Percentiles rank a stretch among this genome's conserved stretches.
These are phyloP conservation scores for Paramecium caudatum DNA, from an alignment of 73 alveolate genomes.

Conservation along the genomic window DNA sequence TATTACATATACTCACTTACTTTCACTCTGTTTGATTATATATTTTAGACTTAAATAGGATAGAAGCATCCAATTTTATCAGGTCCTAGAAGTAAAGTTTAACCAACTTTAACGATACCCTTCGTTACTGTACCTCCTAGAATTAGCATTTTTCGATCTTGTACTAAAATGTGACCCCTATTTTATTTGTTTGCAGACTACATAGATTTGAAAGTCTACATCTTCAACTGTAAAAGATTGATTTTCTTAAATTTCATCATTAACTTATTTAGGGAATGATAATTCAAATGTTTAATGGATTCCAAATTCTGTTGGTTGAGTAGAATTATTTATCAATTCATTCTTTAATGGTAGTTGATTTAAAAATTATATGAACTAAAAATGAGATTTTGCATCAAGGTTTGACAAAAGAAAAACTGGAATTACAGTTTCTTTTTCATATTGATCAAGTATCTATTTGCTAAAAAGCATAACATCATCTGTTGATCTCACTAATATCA, in stretches of 20 bases:
- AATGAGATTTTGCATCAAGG: constrained; percentile 82
- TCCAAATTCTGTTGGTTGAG: constrained; percentile 88
- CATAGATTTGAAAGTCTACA: neutral
- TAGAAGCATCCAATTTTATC: constrained; percentile 90
- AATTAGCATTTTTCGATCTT: constrained; percentile 56
- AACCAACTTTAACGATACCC: constrained; percentile 84
- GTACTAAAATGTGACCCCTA: neutral
- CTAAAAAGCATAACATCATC: constrained; percentile 89
- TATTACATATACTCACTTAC: neutral
- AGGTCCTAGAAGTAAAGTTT: constrained; percentile 92
- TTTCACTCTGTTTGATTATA: constrained; percentile 90
- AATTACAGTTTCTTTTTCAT: constrained; percentile 81
- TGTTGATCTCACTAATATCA: constrained; percentile 78
- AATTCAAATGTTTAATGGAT: constrained; percentile 85
- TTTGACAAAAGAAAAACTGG: constrained; percentile 89
- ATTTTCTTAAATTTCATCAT: neutral
- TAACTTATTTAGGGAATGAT: constrained; percentile 76
- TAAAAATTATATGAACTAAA: constrained; percentile 85
- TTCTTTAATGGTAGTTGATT: constrained; percentile 87
- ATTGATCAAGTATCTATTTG: constrained; percentile 76
- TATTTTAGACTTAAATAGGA: constrained; percentile 86
- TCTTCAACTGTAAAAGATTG: constrained; percentile 42
- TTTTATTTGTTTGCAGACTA: neutral
- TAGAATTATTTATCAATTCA: constrained; percentile 68
- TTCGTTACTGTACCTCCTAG: constrained; percentile 92